Evolutionary conservation across 2,329 filamentous ascomycete species (phyloP).

Genomic region (Clonostachys byssicola): DNA sequence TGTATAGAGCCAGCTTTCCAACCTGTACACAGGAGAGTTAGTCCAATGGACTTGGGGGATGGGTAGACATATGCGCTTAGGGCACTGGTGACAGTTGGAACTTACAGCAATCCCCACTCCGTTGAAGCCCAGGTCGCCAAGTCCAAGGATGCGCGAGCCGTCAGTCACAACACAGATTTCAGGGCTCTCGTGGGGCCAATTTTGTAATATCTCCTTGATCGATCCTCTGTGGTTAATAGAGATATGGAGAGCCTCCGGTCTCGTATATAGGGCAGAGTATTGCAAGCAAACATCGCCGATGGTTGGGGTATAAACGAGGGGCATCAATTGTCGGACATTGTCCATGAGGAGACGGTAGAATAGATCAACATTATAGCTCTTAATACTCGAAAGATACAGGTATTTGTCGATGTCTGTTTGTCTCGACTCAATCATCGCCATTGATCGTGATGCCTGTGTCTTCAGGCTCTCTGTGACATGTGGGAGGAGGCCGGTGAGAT

Average conservation of each 20-base stretch:
- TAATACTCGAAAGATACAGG: slow-evolving; percentile 73
- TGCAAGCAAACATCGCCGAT: slow-evolving; percentile 95
- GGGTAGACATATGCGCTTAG: background rate
- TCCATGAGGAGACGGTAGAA: slow-evolving; percentile 81
- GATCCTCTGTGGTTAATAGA: slow-evolving; percentile 92
- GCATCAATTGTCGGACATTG: slow-evolving; percentile 74
- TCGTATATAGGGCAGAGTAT: slow-evolving; percentile 94
- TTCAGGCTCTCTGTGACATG: slow-evolving; percentile 58
- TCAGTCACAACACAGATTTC: slow-evolving; percentile 98
- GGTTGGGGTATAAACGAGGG: slow-evolving; percentile 82
- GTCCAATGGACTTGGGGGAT: slow-evolving; percentile 8
- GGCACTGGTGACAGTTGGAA: slow-evolving; percentile 9
- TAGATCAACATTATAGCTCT: slow-evolving; percentile 72
- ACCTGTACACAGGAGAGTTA: slow-evolving; percentile 41
- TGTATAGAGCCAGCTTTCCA: slow-evolving; percentile 94
- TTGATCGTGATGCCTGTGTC: slow-evolving; percentile 60
- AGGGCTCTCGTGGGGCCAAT: slow-evolving; percentile 87
- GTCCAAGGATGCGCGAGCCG: slow-evolving; percentile 85
- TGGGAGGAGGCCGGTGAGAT: slow-evolving; percentile 62
- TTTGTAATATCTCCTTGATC: slow-evolving; percentile 80
- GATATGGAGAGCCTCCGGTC: slow-evolving; percentile 92
- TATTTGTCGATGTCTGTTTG: slow-evolving; percentile 75
- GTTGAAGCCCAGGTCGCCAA: slow-evolving; percentile 94
- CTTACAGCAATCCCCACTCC: slow-evolving; percentile 92
- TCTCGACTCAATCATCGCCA: slow-evolving; percentile 70